phyloP scores from a whole-genome alignment of 345 rosid genomes.

The Garcia nutans region DNA sequence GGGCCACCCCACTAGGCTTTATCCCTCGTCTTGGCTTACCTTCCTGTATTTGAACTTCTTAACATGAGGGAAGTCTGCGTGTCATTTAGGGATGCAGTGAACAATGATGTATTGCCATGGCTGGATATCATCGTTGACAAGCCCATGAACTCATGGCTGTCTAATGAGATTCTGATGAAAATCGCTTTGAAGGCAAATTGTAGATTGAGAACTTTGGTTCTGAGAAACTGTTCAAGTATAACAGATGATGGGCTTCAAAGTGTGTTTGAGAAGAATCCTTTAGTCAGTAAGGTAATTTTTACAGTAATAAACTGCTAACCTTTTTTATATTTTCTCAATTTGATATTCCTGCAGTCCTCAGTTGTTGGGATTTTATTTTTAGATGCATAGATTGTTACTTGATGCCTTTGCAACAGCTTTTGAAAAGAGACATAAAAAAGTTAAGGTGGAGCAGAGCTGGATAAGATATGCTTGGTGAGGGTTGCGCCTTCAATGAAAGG shows the following conservation, averaged over 20 bases:
- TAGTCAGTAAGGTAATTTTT: constrained; percentile 50
- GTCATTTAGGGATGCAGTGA: constrained; percentile 48
- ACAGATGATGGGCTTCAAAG: constrained; percentile 62
- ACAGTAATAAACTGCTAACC: not conserved
- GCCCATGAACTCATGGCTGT: constrained; percentile 46
- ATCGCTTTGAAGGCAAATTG: constrained; percentile 53
- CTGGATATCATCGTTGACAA: constrained; percentile 41
- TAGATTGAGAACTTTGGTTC: constrained; percentile 43
- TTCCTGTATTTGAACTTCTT: constrained; percentile 59
- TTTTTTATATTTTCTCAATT: too few species aligned
- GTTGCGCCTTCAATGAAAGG: not conserved
- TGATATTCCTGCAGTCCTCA: not conserved
- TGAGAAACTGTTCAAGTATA: constrained; percentile 45
- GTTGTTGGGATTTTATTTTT: not conserved
- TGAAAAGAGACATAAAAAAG: not conserved
- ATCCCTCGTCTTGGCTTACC: constrained; percentile 57
- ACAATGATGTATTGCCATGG: constrained; percentile 55
- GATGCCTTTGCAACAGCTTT: not conserved
- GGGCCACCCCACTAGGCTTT: constrained; percentile 56
- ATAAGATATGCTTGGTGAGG: constrained; percentile 4
- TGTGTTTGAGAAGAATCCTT: constrained; percentile 53
- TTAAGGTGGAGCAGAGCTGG: not conserved
- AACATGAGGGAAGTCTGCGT: constrained; percentile 46
- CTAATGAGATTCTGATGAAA: constrained; percentile 45
- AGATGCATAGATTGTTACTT: not conserved